A percentile compares a stretch with the other conserved stretches of the same genome.
Evolutionary conservation across 257 asterid species (phyloP).

Genomic region (Solanum clarkiae): DNA sequence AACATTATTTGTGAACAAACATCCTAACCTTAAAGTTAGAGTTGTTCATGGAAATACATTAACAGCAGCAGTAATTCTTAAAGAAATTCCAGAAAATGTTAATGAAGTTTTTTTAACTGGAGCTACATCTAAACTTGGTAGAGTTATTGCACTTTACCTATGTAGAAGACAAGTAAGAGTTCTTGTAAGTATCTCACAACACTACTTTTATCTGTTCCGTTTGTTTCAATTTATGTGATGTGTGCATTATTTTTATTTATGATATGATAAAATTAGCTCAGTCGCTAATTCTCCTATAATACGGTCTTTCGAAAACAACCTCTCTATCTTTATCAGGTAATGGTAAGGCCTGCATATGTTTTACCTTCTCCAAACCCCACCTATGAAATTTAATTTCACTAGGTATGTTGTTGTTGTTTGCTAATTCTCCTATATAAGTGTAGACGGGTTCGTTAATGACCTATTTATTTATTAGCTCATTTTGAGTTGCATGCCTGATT

Average conservation of each 20-base stretch:
- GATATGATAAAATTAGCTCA: not conserved
- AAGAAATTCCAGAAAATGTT: conserved; percentile 51
- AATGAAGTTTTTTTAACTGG: conserved; percentile 70
- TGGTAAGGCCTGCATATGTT: too few relatives aligned
- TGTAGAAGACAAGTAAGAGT: conserved; percentile 62
- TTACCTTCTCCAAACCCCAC: too few relatives aligned
- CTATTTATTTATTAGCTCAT: not conserved
- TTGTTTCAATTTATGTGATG: not conserved
- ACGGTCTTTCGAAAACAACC: too few relatives aligned
- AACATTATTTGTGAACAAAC: conserved; percentile 65
- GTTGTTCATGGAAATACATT: conserved; percentile 93
- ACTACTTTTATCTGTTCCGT: not conserved
- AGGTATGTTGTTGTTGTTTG: too few relatives aligned
- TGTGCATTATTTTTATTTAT: not conserved
- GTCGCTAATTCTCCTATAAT: not conserved
- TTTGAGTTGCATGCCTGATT: not conserved
- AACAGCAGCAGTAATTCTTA: conserved; percentile 85
- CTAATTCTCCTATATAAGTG: not conserved
- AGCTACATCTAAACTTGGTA: conserved; percentile 89
- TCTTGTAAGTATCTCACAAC: conserved; percentile 31
- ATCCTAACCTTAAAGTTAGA: conserved; percentile 63
- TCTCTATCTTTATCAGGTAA: too few relatives aligned
- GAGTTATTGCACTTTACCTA: conserved; percentile 86
- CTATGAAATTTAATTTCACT: too few relatives aligned
- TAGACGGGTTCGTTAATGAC: not conserved